Conservation (phyloP, 148 eudicot genomes). For the Nepenthes gracilis region DNA sequence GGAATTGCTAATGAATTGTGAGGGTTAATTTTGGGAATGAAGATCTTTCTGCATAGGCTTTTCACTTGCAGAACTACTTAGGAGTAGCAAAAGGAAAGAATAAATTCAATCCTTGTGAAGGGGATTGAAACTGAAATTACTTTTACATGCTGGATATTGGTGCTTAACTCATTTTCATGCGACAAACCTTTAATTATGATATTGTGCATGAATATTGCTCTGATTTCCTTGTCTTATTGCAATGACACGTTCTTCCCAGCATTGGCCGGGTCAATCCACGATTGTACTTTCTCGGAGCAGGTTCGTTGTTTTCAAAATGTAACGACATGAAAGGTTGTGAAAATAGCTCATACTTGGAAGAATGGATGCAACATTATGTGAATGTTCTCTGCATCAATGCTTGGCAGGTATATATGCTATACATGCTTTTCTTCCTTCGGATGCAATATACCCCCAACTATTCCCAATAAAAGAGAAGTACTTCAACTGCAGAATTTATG, state of each 20-base stretch:
- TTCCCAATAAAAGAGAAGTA: no score
- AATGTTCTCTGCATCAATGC: constrained; percentile 79
- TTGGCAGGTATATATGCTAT: constrained; percentile 64
- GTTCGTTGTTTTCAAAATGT: constrained; percentile 31
- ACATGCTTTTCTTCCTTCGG: background rate
- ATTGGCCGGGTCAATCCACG: constrained; percentile 89
- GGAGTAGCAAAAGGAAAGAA: no score
- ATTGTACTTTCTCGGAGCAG: constrained; percentile 69
- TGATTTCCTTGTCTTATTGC: constrained; percentile 2
- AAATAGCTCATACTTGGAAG: constrained; percentile 21
- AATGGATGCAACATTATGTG: constrained; percentile 73
- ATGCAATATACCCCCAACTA: background rate
- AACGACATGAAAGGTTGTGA: constrained; percentile 11
- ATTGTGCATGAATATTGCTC: background rate
- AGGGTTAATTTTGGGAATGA: no score
- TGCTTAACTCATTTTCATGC: background rate
- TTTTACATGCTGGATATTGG: background rate
- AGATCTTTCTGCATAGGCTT: no score
- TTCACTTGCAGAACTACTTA: no score
- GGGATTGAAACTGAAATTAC: background rate
- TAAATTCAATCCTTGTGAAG: no score
- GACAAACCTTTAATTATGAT: background rate
- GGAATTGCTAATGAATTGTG: no score
- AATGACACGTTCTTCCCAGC: constrained; percentile 33
- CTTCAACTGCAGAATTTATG: no score